Percentiles rank a stretch among this genome's conserved stretches.
phyloP scores from a whole-genome alignment of 129 eudicot genomes.

The Saussurea involucrata region DNA sequence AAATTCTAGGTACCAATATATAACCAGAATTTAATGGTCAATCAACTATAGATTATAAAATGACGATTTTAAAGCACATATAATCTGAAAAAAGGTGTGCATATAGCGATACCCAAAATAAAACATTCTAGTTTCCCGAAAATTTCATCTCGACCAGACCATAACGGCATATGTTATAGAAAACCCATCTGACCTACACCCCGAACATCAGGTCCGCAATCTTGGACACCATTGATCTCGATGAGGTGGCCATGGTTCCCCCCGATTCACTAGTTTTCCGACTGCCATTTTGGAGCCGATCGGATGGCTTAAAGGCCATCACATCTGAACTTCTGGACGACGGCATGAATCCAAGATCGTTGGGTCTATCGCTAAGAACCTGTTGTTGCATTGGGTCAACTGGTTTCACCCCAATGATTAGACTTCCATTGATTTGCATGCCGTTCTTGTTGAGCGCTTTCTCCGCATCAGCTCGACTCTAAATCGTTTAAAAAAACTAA shows the following conservation, averaged over 20 bases:
- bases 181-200: constrained; percentile 27
- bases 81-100: too few species aligned
- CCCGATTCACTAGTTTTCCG: constrained; percentile 39
- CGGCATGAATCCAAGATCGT: constrained; percentile 80
- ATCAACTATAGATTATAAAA: too few species aligned
- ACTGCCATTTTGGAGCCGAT: constrained; percentile 48
- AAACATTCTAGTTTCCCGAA: too few species aligned
- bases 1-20: too few species aligned
- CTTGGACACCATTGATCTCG: constrained; percentile 72
- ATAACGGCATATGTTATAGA: too few species aligned
- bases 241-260: constrained; percentile 78
- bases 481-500: constrained; percentile 6
- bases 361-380: constrained; percentile 54
- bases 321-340: constrained; percentile 46
- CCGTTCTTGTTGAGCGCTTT: constrained; percentile 89
- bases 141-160: too few species aligned
- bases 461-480: constrained; percentile 91
- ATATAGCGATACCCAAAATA: too few species aligned
- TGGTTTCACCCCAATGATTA: constrained; percentile 85
- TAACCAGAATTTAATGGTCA: too few species aligned
- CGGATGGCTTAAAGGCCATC: constrained; percentile 42
- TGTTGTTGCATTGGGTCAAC: constrained; percentile 85
- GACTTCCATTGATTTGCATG: constrained; percentile 68
- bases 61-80: too few species aligned
- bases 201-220: constrained; percentile 83